Evolutionary conservation across 2,329 filamentous ascomycete genomes (phyloP).

Genomic region (Cladosporium austrohemisphaericum): DNA sequence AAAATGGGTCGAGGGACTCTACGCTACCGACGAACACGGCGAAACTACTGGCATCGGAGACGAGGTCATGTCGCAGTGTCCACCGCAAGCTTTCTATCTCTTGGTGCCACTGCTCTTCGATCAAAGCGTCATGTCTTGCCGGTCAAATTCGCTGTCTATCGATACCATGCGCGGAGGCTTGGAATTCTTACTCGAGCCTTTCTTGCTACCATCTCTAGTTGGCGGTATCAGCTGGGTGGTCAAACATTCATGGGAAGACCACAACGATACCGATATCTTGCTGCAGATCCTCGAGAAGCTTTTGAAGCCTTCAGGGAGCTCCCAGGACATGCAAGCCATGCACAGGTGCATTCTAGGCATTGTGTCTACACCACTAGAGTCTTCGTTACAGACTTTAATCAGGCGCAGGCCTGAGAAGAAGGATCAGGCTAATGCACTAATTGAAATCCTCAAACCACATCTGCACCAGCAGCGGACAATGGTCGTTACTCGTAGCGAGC

Average conservation of each 20-base stretch:
- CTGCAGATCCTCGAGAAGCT: conserved; percentile 70
- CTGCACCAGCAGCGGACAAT: conserved; percentile 58
- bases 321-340: conserved; percentile 68
- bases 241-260: conserved; percentile 63
- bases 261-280: conserved; percentile 62
- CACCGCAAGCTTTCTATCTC: conserved; percentile 77
- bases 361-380: conserved; percentile 65
- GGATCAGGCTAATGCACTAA: conserved; percentile 64
- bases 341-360: conserved; percentile 68
- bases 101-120: conserved; percentile 73
- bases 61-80: conserved; percentile 76
- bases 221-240: conserved; percentile 69
- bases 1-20: conserved; percentile 74
- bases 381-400: conserved; percentile 63
- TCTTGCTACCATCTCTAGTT: conserved; percentile 73
- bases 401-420: conserved; percentile 63
- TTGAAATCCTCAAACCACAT: conserved; percentile 61
- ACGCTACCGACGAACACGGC: conserved; percentile 59
- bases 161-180: conserved; percentile 70
- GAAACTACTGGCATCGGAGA: conserved; percentile 66
- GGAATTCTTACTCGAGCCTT: conserved; percentile 77
- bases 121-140: conserved; percentile 68
- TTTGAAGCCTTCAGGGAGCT: conserved; percentile 65
- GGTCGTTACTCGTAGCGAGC: conserved; percentile 54
- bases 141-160: conserved; percentile 61